phyloP scores from a whole-genome alignment of 2,329 filamentous ascomycete species.

The Colletotrichum eleusines region DNA sequence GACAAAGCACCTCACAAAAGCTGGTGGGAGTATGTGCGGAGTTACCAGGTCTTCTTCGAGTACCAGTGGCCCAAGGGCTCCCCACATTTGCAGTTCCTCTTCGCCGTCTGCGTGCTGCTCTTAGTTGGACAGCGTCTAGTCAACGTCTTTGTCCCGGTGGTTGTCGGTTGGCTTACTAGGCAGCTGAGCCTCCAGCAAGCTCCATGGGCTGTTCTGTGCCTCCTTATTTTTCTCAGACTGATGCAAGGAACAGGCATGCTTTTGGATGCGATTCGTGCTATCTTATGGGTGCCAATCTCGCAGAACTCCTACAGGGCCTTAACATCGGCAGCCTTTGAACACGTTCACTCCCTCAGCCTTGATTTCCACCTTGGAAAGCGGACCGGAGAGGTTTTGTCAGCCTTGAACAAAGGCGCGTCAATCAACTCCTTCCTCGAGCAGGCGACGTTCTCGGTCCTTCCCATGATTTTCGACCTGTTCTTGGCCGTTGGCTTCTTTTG shows the following conservation, averaged over 20 bases:
- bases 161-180: constrained; percentile 85
- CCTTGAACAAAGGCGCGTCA: constrained; percentile 93
- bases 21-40: constrained; percentile 96
- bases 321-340: constrained; percentile 95
- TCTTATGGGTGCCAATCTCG: constrained; percentile 95
- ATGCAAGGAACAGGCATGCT: constrained; percentile 91
- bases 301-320: constrained; percentile 97
- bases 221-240: constrained; percentile 83
- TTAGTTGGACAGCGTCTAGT: constrained; percentile 84
- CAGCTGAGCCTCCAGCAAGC: constrained; percentile 66
- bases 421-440: constrained; percentile 98
- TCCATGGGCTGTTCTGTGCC: constrained; percentile 74
- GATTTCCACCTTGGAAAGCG: constrained; percentile 98
- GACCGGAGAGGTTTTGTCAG: constrained; percentile 95
- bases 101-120: constrained; percentile 84
- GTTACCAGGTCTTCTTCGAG: constrained; percentile 94
- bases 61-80: constrained; percentile 96
- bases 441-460: constrained; percentile 93
- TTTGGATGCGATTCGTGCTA: constrained; percentile 83
- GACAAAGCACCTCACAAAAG: constrained; percentile 86
- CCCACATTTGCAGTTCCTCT: constrained; percentile 77
- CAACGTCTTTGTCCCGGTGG: constrained; percentile 86
- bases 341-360: constrained; percentile 93
- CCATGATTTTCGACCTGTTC: constrained; percentile 91
- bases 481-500: constrained; percentile 88